A percentile compares a stretch with the other conserved stretches of the same genome.
These are phyloP conservation scores for Mucuna pruriens DNA, from an alignment of 306 rosid genomes.

Conservation along the genomic window DNA sequence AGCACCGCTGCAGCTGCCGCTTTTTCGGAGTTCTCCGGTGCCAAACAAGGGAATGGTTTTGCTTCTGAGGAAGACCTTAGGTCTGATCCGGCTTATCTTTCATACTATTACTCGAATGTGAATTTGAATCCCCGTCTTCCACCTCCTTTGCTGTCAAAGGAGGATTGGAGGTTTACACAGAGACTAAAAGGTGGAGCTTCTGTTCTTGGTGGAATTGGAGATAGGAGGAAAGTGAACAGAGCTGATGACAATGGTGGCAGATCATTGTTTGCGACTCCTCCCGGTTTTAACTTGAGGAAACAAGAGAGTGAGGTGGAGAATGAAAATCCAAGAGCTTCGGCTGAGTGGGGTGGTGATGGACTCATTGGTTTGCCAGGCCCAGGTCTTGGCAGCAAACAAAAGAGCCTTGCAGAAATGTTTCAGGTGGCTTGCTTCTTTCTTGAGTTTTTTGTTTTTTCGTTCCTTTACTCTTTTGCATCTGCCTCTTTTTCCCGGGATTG, in stretches of 20 bases:
- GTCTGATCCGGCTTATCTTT: constrained; percentile 88
- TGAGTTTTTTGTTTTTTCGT: not conserved
- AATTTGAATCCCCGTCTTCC: constrained; percentile 87
- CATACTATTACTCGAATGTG: constrained; percentile 77
- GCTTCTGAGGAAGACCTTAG: constrained; percentile 80
- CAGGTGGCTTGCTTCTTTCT: constrained; percentile 66
- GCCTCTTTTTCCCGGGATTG: not conserved
- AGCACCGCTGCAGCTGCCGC: not conserved
- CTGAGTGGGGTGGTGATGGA: constrained; percentile 84
- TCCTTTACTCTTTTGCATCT: not conserved
- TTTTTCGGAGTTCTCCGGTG: constrained; percentile 57
- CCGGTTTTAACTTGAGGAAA: constrained; percentile 68
- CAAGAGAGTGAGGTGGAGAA: constrained; percentile 55
- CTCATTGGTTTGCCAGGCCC: constrained; percentile 78
- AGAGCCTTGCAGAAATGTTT: constrained; percentile 88
- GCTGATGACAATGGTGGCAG: constrained; percentile 59
- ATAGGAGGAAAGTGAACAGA: constrained; percentile 63
- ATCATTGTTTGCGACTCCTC: constrained; percentile 68
- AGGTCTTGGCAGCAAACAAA: constrained; percentile 79
- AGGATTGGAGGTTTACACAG: constrained; percentile 62
- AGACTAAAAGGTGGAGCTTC: constrained; percentile 70
- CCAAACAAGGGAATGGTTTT: constrained; percentile 64
- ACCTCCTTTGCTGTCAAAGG: constrained; percentile 82
- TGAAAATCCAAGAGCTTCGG: constrained; percentile 54
- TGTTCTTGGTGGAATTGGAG: constrained; percentile 84